Evolutionary conservation across 2,329 filamentous ascomycete genomes (phyloP), one percentile per base, ranked within the genome.

Genomic region (Monilinia vaccinii-corymbosi): DNA sequence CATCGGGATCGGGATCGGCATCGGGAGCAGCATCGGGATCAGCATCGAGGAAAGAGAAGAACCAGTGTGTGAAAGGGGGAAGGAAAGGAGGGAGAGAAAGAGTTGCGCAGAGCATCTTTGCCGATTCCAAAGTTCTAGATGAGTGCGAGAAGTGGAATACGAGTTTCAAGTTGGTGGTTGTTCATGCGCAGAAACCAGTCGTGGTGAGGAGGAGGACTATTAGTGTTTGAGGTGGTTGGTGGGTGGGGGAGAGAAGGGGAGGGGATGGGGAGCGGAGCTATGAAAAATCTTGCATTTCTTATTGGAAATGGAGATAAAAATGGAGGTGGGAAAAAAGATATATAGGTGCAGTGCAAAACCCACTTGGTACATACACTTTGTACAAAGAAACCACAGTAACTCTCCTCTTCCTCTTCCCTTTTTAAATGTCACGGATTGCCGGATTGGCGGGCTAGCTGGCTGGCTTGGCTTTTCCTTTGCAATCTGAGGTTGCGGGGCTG

Each of bases 131-230:
- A 11, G 75, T 97, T 32, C 77, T 97, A 50, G 78, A 83, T 18
- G 94, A 99, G 75, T 97, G 92, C 69, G 89, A 95, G 74, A 86
- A 88, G 72, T 86, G 88, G 71, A 86, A 88, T 16, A 95, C 92
- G 0, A 95, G 88, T 64, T 86, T 97, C 73, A 91, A 93, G 73
- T 79, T 97, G 68, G 84, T 95, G 73, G 92, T 97, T 61, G 95
- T 91, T 67, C 91, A 96, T 71, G 92, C 71, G 38, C 66, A 69
- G 60, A 72, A 72, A 56, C 69, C 69, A 4, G 63, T 64, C 16
- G 45, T 57, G 21, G 63, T 60, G 4, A 64, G 69, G 53, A 58
- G 67, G 44, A 63, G 69, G 52, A 66, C 65, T 3, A 64, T 64
- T 21, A 68, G 67, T 63, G 63, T 71, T n/a, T 72, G 60, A 65